A percentile compares a stretch with the other conserved stretches of the same genome.
Evolutionary conservation across 2,329 filamentous ascomycete species (phyloP).

Genomic region (Byssochlamys sp.): DNA sequence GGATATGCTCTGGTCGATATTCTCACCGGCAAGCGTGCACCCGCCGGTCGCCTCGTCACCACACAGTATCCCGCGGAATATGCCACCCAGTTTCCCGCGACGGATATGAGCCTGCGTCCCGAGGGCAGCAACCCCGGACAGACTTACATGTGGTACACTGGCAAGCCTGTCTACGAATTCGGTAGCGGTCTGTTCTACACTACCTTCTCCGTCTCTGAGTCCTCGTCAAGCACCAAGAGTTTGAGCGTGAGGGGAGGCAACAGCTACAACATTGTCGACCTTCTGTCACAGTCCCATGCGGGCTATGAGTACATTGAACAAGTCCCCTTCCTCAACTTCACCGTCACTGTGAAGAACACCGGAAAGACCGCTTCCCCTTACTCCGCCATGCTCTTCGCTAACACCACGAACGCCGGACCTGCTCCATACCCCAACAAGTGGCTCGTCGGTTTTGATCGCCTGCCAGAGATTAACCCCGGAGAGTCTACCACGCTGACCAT

Average conservation of each 20-base stretch:
- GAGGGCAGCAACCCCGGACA: conserved; percentile 30
- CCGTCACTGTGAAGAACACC: conserved; percentile 27
- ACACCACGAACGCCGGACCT: conserved; percentile 29
- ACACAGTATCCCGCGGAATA: conserved; percentile 34
- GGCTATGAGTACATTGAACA: conserved; percentile 23
- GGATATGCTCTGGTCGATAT: conserved; percentile 35
- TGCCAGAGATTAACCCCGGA: conserved; percentile 17
- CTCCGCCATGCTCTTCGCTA: conserved; percentile 31
- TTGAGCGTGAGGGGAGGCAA: not conserved
- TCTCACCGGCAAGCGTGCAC: conserved; percentile 31
- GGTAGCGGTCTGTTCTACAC: conserved; percentile 39
- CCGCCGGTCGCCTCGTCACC: conserved; percentile 32
- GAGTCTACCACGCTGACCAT: conserved; percentile 20
- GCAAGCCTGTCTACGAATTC: conserved; percentile 32
- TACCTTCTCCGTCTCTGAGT: conserved; percentile 20
- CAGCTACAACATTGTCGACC: conserved; percentile 25
- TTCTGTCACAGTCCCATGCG: conserved; percentile 21
- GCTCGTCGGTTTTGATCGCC: conserved; percentile 31
- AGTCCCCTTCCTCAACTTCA: conserved; percentile 29
- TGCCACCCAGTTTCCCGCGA: conserved; percentile 32
- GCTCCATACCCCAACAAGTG: conserved; percentile 34
- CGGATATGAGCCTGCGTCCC: conserved; percentile 34
- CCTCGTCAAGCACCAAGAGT: conserved; percentile 2
- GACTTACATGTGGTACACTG: conserved; percentile 38
- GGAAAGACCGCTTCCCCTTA: conserved; percentile 31